Conservation (phyloP, 805 yeast species). For the Myxozyma kluyveri region DNA sequence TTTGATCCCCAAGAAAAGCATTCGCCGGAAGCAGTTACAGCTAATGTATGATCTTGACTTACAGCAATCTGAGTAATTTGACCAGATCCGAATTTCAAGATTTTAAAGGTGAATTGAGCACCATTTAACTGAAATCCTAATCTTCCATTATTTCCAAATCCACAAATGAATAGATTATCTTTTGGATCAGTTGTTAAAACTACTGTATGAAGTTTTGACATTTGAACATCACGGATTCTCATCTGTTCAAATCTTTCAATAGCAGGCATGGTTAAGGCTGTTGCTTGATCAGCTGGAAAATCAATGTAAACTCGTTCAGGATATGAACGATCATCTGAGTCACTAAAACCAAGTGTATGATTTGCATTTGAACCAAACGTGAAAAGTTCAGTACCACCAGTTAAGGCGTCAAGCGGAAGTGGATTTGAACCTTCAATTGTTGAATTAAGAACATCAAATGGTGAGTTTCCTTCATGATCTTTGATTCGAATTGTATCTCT, state of each 20-base stretch:
- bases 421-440: constrained; percentile 30
- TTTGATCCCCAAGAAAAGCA: constrained; percentile 81
- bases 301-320: constrained; percentile 42
- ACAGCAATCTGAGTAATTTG: constrained; percentile 44
- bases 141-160: constrained; percentile 69
- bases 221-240: constrained; percentile 47
- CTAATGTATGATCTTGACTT: constrained; percentile 68
- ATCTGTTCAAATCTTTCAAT: constrained; percentile 41
- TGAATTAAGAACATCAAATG: constrained; percentile 58
- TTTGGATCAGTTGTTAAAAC: constrained; percentile 50
- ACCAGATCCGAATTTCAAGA: constrained; percentile 42
- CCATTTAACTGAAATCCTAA: constrained; percentile 52
- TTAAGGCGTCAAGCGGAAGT: constrained; percentile 10
- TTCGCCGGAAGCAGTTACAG: constrained; percentile 50
- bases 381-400: constrained; percentile 49
- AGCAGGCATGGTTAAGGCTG: constrained; percentile 29
- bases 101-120: constrained; percentile 41
- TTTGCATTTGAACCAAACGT: constrained; percentile 64
- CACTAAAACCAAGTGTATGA: constrained; percentile 65
- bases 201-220: constrained; percentile 67
- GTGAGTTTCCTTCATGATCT: constrained; percentile 71
- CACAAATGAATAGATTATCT: constrained; percentile 57
- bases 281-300: constrained; percentile 23
- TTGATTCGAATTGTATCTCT: constrained; percentile 49
- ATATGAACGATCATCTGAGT: constrained; percentile 52